phyloP scores from a whole-genome alignment of 176 grass and related monocot species.

The Thalia dealbata region DNA sequence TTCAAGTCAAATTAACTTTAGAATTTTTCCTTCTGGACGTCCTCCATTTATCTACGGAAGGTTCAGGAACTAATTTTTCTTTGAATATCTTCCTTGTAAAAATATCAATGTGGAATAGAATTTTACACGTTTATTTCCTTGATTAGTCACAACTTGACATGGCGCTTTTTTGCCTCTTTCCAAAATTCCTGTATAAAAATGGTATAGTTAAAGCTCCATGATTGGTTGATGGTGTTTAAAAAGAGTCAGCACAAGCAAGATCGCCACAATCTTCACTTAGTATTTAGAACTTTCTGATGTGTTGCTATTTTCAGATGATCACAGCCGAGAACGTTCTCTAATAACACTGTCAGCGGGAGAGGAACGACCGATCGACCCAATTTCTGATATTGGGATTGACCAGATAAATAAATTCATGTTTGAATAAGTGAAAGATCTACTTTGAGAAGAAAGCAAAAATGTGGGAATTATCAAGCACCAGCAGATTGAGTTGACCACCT shows the following conservation, averaged over 20 bases:
- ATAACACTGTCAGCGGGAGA: constrained; percentile 3
- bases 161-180: not conserved
- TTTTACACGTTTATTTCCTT: too few relatives aligned
- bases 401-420: constrained; percentile 41
- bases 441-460: not conserved
- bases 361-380: constrained; percentile 38
- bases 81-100: too few relatives aligned
- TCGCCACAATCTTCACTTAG: not conserved
- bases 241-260: not conserved
- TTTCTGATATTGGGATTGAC: constrained; percentile 32
- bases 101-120: too few relatives aligned
- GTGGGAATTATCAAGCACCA: not conserved
- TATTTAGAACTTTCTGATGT: not conserved
- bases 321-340: constrained; percentile 23
- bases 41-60: too few relatives aligned
- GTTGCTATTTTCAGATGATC: constrained; percentile 39
- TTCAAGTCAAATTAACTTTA: too few relatives aligned
- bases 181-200: not conserved
- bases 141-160: not conserved
- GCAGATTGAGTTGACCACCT: not conserved
- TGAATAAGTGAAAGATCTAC: constrained; percentile 1
- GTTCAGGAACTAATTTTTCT: too few relatives aligned
- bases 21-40: too few relatives aligned
- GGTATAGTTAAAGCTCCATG: not conserved
- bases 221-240: not conserved